Evolutionary conservation across 2,329 filamentous ascomycete genomes (phyloP).

Genomic region (Pestalotiopsis sp.): DNA sequence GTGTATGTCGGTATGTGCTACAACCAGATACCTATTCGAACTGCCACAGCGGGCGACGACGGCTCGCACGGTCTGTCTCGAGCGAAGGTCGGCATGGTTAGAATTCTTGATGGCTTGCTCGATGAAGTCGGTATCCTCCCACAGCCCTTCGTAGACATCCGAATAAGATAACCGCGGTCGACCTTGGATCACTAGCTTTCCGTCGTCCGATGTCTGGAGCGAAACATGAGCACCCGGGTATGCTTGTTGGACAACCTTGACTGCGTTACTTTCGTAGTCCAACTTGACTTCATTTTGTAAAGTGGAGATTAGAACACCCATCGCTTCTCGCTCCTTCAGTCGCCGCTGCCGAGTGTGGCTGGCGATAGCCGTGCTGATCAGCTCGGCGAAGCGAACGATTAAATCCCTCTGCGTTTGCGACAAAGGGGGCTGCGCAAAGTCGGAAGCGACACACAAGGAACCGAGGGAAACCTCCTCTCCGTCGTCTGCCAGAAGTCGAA

Average conservation of each 20-base stretch:
- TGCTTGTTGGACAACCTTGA: not conserved
- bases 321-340: conserved; percentile 6
- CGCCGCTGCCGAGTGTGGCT: conserved; percentile 10
- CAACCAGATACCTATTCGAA: conserved; percentile 8
- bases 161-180: not conserved
- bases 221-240: conserved; percentile 10
- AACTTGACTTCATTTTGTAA: not conserved
- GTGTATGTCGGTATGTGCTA: conserved; percentile 41
- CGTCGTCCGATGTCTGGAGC: not conserved
- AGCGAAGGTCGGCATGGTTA: conserved; percentile 5
- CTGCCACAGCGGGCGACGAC: conserved; percentile 13
- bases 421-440: conserved; percentile 2
- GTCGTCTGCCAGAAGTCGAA: conserved; percentile 12
- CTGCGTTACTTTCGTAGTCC: conserved; percentile 2
- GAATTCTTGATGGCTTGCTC: conserved; percentile 8
- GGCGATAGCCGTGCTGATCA: conserved; percentile 8
- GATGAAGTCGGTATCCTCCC: conserved; percentile 13
- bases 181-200: conserved; percentile 1
- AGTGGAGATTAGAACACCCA: conserved; percentile 2
- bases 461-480: conserved; percentile 11
- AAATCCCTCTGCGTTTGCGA: conserved; percentile 1
- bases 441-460: conserved; percentile 14
- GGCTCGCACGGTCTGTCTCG: conserved; percentile 4
- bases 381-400: conserved; percentile 12
- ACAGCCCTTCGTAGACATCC: conserved; percentile 12